phyloP scores from a whole-genome alignment of 75 land plant genomes.

The Pseudotsuga menziesii region DNA sequence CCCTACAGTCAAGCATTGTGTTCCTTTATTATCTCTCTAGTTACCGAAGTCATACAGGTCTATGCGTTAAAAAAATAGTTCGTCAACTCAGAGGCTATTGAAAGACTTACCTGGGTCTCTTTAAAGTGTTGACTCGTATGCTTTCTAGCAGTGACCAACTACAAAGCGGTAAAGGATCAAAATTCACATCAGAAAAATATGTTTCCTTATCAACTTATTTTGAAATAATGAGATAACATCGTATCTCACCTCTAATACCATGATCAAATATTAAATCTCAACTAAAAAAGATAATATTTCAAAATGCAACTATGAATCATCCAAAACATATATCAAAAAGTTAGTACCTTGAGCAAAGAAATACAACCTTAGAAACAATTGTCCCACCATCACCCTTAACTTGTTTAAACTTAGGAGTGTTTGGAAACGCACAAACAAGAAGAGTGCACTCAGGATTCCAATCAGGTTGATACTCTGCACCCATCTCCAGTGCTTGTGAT shows the following conservation, averaged over 20 bases:
- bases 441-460: constrained; percentile 89
- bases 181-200: neutral
- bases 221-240: neutral
- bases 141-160: too few relatives aligned
- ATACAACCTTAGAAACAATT: constrained; percentile 83
- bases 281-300: neutral
- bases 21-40: too few relatives aligned
- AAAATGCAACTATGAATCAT: neutral
- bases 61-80: too few relatives aligned
- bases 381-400: constrained; percentile 85
- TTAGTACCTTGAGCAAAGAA: constrained; percentile 3
- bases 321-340: neutral
- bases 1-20: too few relatives aligned
- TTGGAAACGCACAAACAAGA: constrained; percentile 80
- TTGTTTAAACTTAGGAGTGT: constrained; percentile 93
- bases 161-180: neutral
- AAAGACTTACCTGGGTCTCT: too few relatives aligned
- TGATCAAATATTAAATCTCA: neutral
- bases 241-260: neutral
- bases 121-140: too few relatives aligned
- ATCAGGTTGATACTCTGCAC: constrained; percentile 78
- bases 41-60: too few relatives aligned
- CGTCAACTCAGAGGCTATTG: too few relatives aligned
- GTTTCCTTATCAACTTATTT: neutral
- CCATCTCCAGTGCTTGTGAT: constrained; percentile 78